Evolutionary conservation across 495 filamentous ascomycete genomes (phyloP).

Genomic region (Aspergillus conjunctus): DNA sequence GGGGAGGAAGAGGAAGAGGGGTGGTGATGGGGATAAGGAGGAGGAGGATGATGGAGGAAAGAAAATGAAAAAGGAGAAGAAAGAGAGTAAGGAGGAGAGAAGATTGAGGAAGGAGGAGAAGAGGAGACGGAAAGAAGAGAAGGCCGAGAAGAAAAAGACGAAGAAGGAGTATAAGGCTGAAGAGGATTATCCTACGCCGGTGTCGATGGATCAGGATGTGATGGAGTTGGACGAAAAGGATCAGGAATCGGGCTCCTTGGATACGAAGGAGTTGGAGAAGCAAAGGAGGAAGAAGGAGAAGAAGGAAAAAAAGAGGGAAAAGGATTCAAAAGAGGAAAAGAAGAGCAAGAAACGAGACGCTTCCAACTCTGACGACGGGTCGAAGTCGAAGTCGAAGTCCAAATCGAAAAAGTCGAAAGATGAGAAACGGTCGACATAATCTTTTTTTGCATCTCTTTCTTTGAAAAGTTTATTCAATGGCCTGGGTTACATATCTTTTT

Average conservation of each 20-base stretch:
- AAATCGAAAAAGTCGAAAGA: constrained; percentile 40
- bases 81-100: constrained; percentile 35
- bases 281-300: constrained; percentile 30
- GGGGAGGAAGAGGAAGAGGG: constrained; percentile 12
- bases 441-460: neutral
- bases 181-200: constrained; percentile 45
- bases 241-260: constrained; percentile 8
- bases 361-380: constrained; percentile 14
- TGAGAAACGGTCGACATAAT: constrained; percentile 15
- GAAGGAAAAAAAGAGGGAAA: constrained; percentile 27
- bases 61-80: constrained; percentile 29
- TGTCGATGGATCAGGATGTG: constrained; percentile 37
- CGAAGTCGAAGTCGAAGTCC: constrained; percentile 21
- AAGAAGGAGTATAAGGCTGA: constrained; percentile 29
- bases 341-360: constrained; percentile 30
- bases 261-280: constrained; percentile 26
- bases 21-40: constrained; percentile 20
- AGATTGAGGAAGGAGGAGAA: constrained; percentile 37
- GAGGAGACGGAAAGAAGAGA: constrained; percentile 35
- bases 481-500: constrained; percentile 32
- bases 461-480: constrained; percentile 33
- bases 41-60: constrained; percentile 36
- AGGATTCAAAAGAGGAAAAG: constrained; percentile 19
- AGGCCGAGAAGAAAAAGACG: constrained; percentile 27
- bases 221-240: constrained; percentile 22